phyloP scores from a whole-genome alignment of 495 filamentous ascomycete species.

The Penicillium crystallinum region DNA sequence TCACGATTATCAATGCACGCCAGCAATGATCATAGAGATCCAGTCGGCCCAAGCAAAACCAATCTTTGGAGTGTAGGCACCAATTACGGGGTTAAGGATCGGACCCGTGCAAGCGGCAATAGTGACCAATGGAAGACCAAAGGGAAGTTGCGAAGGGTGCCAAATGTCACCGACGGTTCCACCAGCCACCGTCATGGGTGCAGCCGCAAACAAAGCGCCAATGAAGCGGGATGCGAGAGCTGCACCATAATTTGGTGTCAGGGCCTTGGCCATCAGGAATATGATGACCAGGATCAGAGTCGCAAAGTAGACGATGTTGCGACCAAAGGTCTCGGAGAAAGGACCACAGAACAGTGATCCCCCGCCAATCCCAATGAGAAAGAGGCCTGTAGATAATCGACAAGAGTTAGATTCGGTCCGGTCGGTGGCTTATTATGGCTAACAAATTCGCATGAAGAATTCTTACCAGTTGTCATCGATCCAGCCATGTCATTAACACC shows the following conservation, averaged over 20 bases:
- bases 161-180: conserved; percentile 44
- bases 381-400: conserved; percentile 27
- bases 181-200: conserved; percentile 42
- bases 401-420: not conserved
- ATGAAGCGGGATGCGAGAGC: conserved; percentile 43
- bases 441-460: not conserved
- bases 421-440: too few relatives aligned
- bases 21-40: conserved; percentile 40
- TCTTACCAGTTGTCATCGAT: not conserved
- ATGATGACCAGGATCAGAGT: conserved; percentile 40
- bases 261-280: conserved; percentile 43
- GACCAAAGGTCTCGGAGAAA: conserved; percentile 51
- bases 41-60: conserved; percentile 44
- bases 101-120: conserved; percentile 33
- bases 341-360: conserved; percentile 45
- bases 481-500: not conserved
- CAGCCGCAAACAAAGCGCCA: conserved; percentile 40
- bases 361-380: conserved; percentile 54
- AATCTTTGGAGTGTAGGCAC: conserved; percentile 36
- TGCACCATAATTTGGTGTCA: conserved; percentile 40
- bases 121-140: conserved; percentile 38
- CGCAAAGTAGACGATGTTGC: conserved; percentile 51
- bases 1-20: conserved; percentile 26
- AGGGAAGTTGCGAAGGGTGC: conserved; percentile 35
- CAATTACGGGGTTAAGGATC: conserved; percentile 39